A percentile compares a stretch with the other conserved stretches of the same genome.
Evolutionary conservation across 2,329 filamentous ascomycete genomes (phyloP).

Genomic region (Pseudogymnoascus sp.): DNA sequence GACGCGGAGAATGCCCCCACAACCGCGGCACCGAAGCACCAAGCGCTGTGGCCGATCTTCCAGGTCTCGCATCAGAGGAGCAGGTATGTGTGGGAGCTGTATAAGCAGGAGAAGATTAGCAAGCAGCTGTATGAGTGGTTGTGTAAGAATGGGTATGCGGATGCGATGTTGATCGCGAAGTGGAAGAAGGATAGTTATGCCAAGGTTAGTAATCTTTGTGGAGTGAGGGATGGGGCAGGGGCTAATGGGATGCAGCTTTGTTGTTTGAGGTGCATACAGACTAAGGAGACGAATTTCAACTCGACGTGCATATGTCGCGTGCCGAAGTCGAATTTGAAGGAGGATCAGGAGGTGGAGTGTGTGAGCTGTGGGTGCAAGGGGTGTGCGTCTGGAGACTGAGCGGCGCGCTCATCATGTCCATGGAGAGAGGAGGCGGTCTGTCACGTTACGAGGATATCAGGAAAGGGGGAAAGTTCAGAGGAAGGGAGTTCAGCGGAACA

Average conservation of each 20-base stretch:
- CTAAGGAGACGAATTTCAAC: conserved; percentile 99
- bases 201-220: conserved; percentile 53
- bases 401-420: neutral
- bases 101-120: conserved; percentile 92
- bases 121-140: conserved; percentile 91
- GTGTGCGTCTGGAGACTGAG: conserved; percentile 73
- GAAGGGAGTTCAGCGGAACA: neutral
- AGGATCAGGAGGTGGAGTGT: conserved; percentile 83
- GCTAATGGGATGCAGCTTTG: conserved; percentile 53
- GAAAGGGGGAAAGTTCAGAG: neutral
- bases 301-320: conserved; percentile 96
- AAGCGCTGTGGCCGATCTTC: conserved; percentile 94
- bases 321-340: conserved; percentile 79
- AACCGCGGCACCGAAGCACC: conserved; percentile 72
- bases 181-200: conserved; percentile 99
- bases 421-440: neutral
- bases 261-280: conserved; percentile 92
- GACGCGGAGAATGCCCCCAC: conserved; percentile 85
- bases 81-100: conserved; percentile 93
- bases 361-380: conserved; percentile 91
- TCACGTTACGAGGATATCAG: neutral
- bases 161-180: conserved; percentile 92
- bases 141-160: conserved; percentile 92
- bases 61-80: conserved; percentile 90
- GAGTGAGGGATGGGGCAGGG: neutral